Conservation (phyloP, 164 flowering plant species). For the Aristolochia fimbriata region DNA sequence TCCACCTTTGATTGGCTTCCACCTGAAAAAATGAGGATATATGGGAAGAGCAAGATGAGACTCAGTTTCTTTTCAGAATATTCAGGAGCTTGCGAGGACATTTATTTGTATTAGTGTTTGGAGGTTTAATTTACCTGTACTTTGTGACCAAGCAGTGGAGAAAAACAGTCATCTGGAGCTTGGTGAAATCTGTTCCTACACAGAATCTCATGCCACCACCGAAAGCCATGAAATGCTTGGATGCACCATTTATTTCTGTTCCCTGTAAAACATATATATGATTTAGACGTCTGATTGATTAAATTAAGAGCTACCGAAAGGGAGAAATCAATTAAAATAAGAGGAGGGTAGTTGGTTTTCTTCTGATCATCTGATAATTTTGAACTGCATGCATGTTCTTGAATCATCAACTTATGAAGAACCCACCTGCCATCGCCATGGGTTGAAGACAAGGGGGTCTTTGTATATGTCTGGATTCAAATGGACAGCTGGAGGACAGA, state of each 20-base stretch:
- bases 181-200: constrained; percentile 37
- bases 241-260: constrained; percentile 17
- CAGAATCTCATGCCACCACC: constrained; percentile 45
- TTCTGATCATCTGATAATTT: too few relatives aligned
- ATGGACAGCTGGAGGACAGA: constrained; percentile 93
- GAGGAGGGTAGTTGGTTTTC: too few relatives aligned
- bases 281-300: too few relatives aligned
- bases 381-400: too few relatives aligned
- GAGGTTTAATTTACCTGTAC: constrained; percentile 27
- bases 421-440: constrained; percentile 80
- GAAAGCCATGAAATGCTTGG: constrained; percentile 39
- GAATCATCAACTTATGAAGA: too few relatives aligned
- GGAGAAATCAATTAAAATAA: too few relatives aligned
- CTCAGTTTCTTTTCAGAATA: constrained; percentile 8
- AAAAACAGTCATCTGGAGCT: constrained; percentile 29
- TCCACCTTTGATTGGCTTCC: constrained; percentile 69
- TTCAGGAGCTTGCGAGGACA: neutral
- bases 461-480: constrained; percentile 61
- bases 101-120: neutral
- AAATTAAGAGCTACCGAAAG: too few relatives aligned
- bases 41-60: neutral
- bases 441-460: constrained; percentile 76
- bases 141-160: constrained; percentile 32
- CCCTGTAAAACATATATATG: constrained; percentile 10
- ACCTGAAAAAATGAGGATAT: constrained; percentile 32